phyloP scores from a whole-genome alignment of 768 basidiomycete species.

The Suillus americanus region DNA sequence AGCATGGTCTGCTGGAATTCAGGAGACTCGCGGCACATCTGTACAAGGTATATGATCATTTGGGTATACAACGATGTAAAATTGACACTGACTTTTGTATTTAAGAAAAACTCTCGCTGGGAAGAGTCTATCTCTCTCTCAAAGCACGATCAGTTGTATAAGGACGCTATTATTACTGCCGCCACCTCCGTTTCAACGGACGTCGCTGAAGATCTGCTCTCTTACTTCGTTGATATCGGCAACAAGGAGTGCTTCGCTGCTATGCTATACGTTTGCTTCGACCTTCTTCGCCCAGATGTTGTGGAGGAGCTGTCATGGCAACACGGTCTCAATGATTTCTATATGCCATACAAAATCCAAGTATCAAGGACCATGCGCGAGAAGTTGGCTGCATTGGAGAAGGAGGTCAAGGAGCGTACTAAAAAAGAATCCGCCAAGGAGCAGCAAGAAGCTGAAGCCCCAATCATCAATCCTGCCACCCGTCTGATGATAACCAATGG shows the following conservation, averaged over 20 bases:
- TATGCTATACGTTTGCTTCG: constrained; percentile 89
- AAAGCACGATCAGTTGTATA: constrained; percentile 96
- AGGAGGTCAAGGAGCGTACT: constrained; percentile 83
- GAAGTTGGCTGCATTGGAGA: constrained; percentile 82
- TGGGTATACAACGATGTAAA: not conserved
- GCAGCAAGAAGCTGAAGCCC: constrained; percentile 80
- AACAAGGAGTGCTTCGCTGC: constrained; percentile 98
- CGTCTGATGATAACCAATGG: constrained; percentile 69
- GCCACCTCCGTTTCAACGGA: constrained; percentile 82
- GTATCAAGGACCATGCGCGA: constrained; percentile 76
- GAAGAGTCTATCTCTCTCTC: constrained; percentile 94
- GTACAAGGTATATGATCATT: constrained; percentile 68
- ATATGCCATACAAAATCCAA: constrained; percentile 96
- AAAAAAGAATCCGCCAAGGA: constrained; percentile 90
- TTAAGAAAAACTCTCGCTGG: constrained; percentile 93
- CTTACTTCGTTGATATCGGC: constrained; percentile 97
- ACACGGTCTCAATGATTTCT: constrained; percentile 93
- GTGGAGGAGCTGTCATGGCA: constrained; percentile 97
- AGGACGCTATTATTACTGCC: constrained; percentile 93
- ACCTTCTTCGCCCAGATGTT: constrained; percentile 88
- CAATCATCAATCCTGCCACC: constrained; percentile 83
- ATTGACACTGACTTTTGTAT: not conserved
- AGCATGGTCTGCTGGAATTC: constrained; percentile 93
- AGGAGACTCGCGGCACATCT: constrained; percentile 91
- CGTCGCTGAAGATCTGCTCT: constrained; percentile 91